phyloP scores from a whole-genome alignment of 2,329 filamentous ascomycete genomes.

The Xylaria digitata region DNA sequence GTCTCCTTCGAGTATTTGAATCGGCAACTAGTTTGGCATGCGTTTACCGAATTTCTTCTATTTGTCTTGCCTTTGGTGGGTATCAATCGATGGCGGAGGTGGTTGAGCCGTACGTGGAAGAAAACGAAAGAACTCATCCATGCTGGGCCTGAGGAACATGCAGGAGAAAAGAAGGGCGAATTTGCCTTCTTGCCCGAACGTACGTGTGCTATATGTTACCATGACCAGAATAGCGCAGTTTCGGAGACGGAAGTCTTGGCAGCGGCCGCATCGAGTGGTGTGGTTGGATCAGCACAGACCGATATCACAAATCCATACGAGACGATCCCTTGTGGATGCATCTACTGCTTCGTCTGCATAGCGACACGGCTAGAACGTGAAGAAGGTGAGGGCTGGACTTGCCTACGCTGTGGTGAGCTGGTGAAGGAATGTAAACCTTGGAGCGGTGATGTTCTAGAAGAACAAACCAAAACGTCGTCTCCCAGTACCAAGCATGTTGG shows the following conservation, averaged over 20 bases:
- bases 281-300: slow-evolving; percentile 87
- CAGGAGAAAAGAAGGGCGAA: slow-evolving; percentile 73
- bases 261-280: slow-evolving; percentile 76
- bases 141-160: slow-evolving; percentile 60
- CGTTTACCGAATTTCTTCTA: slow-evolving; percentile 98
- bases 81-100: slow-evolving; percentile 90
- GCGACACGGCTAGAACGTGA: slow-evolving; percentile 89
- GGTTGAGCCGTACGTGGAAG: slow-evolving; percentile 87
- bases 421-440: slow-evolving; percentile 90
- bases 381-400: slow-evolving; percentile 94
- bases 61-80: slow-evolving; percentile 97
- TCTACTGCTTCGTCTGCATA: slow-evolving; percentile 98
- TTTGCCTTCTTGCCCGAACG: slow-evolving; percentile 88
- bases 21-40: slow-evolving; percentile 97
- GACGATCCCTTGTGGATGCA: slow-evolving; percentile 85
- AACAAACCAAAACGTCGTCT: slow-evolving; percentile 54
- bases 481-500: slow-evolving; percentile 67
- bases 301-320: slow-evolving; percentile 98
- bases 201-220: slow-evolving; percentile 96
- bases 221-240: slow-evolving; percentile 84
- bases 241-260: slow-evolving; percentile 82
- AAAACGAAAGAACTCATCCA: slow-evolving; percentile 76
- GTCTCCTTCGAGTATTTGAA: slow-evolving; percentile 99
- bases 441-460: slow-evolving; percentile 86
- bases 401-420: slow-evolving; percentile 85